Evolutionary conservation across 2,329 filamentous ascomycete species (phyloP), one percentile per base, ranked within the genome.

Genomic region (Pseudogymnoascus sp.): DNA sequence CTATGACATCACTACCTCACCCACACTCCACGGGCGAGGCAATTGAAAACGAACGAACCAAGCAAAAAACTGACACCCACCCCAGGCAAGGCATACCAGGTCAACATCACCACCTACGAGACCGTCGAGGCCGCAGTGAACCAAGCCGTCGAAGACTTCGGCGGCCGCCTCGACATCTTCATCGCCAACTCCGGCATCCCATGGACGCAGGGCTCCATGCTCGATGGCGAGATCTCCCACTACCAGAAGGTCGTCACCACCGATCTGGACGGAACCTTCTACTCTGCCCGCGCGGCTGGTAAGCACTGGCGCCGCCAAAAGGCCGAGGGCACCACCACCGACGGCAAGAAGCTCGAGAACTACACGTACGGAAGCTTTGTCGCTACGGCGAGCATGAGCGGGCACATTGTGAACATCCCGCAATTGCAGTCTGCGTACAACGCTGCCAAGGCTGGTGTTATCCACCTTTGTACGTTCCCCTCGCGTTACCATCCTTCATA

Each of bases 181-280:
- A 84, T 93, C 50, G 89, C 90, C 69, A 93, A 95, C 72, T 87
- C 87, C 13, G 89, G 89, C 61, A 86, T 92, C 62, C 82, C 86
- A 0, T 93, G 88, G 88, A 86, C 82, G 1, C 80, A 90, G 65
- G 87, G 87, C 0, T 73, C 85, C 8, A 85, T 88, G 72, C 79
- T 90, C 36, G 86, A 90, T 66, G 87, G 86, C 23, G 77, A 83
- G 4, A 72, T 87, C 17, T 81, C 85, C 17, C 83, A 85, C 69
- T 90, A 89, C 76, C 80, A 81, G 60, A 82, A 85, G 65, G 87
- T 93, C 40, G 80, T 91, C 68, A 77, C 80, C 57, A 87, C 88
- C 60, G 89, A 95, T 74, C 76, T 93, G 13, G 88, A 91, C 73
- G 87, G 88, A 61, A 88, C 88, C 40, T 91, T 89, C 76, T 93